Conservation (phyloP, 495 filamentous ascomycete genomes). For the Apiosordaria backusii region DNA sequence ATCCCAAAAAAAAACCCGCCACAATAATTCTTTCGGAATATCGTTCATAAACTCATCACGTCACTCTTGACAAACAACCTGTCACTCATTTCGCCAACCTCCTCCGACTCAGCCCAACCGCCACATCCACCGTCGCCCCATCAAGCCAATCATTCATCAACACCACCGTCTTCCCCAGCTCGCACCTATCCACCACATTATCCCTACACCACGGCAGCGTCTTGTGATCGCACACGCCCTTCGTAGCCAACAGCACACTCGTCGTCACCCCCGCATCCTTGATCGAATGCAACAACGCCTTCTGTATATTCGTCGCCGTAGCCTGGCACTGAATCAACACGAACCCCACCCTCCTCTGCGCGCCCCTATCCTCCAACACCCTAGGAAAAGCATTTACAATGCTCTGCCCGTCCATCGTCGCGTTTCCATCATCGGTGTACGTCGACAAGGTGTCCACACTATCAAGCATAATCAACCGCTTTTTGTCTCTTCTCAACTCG, state of each 20-base stretch:
- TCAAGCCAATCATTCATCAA: slow-evolving; percentile 57
- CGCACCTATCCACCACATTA: slow-evolving; percentile 38
- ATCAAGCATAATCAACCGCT: slow-evolving; percentile 48
- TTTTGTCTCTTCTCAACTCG: slow-evolving; percentile 38
- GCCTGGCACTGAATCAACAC: slow-evolving; percentile 54
- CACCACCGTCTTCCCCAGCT: slow-evolving; percentile 40
- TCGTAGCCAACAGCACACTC: slow-evolving; percentile 47
- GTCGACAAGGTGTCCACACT: slow-evolving; percentile 46
- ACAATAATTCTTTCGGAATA: background rate
- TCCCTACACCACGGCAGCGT: slow-evolving; percentile 48
- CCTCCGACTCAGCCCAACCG: slow-evolving; percentile 41
- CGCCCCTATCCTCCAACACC: slow-evolving; percentile 33
- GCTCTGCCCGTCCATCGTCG: slow-evolving; percentile 45
- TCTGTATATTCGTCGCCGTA: slow-evolving; percentile 49
- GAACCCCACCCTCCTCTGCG: slow-evolving; percentile 40
- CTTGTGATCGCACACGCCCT: slow-evolving; percentile 49
- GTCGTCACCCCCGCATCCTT: slow-evolving; percentile 41
- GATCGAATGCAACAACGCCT: slow-evolving; percentile 46
- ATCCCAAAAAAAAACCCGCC: too few relatives aligned
- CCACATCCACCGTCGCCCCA: slow-evolving; percentile 50
- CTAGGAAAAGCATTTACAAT: slow-evolving; percentile 43
- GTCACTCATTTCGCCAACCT: slow-evolving; percentile 32
- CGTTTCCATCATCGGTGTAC: slow-evolving; percentile 51
- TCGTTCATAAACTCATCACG: background rate
- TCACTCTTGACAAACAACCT: background rate